Conservation (phyloP, 164 flowering plant species). For the Magnolia officinalis region DNA sequence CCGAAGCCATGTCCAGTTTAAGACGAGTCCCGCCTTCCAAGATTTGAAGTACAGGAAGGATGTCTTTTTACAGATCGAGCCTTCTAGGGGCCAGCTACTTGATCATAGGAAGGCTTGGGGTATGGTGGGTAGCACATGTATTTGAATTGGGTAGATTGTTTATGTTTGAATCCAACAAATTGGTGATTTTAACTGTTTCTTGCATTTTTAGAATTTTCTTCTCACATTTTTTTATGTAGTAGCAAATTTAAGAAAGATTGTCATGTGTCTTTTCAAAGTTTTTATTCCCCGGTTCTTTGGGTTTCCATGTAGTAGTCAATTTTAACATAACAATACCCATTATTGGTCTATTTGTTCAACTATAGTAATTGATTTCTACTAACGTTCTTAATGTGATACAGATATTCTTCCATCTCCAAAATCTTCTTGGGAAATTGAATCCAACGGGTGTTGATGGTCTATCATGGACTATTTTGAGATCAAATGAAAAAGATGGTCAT, state of each 20-base stretch:
- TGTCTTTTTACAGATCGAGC: too few relatives aligned
- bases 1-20: too few relatives aligned
- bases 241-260: not conserved
- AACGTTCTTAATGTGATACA: constrained; percentile 24
- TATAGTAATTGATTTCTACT: not conserved
- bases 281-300: too few relatives aligned
- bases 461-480: constrained; percentile 63
- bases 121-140: too few relatives aligned
- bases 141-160: too few relatives aligned
- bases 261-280: too few relatives aligned
- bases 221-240: not conserved
- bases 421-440: constrained; percentile 48
- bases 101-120: too few relatives aligned
- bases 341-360: not conserved
- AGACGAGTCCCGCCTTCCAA: too few relatives aligned
- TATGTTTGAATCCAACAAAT: not conserved
- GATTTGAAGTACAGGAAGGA: too few relatives aligned
- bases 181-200: not conserved
- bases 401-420: constrained; percentile 50
- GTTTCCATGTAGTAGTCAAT: too few relatives aligned
- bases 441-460: constrained; percentile 45
- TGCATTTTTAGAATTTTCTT: not conserved
- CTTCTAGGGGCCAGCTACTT: too few relatives aligned
- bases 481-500: constrained; percentile 18
- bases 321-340: not conserved